Percentiles rank a stretch among this genome's conserved stretches.
Evolutionary conservation across 1,284 basidiomycete species (phyloP).

Genomic region (Waitea zeae): DNA sequence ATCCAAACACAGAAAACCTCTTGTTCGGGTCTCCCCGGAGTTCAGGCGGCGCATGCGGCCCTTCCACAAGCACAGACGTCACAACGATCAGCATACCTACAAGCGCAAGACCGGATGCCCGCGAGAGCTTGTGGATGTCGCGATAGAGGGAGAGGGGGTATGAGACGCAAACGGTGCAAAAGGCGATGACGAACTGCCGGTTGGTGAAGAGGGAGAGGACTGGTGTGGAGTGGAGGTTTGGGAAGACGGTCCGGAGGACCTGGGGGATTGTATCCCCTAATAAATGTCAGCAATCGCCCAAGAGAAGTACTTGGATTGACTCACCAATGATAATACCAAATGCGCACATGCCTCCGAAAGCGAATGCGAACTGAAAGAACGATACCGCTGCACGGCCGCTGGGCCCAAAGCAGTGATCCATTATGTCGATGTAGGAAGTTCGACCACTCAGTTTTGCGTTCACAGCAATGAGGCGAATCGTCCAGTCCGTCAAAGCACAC

Average conservation of each 20-base stretch:
- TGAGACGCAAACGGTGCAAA: constrained; percentile 77
- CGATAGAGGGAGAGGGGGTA: constrained; percentile 94
- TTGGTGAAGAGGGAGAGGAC: constrained; percentile 67
- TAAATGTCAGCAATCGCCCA: no score
- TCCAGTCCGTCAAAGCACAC: constrained; percentile 90
- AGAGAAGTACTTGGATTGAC: no score
- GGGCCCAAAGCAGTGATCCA: constrained; percentile 87
- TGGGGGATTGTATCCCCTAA: constrained; percentile 96
- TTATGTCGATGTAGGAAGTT: constrained; percentile 90
- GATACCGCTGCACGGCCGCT: constrained; percentile 85
- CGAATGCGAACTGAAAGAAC: constrained; percentile 95
- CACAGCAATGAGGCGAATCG: constrained; percentile 86
- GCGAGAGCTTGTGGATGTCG: constrained; percentile 92
- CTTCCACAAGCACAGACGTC: constrained; percentile 70
- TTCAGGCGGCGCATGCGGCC: constrained; percentile 62
- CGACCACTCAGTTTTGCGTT: constrained; percentile 93
- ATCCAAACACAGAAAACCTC: constrained; percentile 56
- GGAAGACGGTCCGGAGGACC: constrained; percentile 80
- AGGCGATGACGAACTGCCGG: constrained; percentile 75
- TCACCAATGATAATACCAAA: constrained; percentile 86
- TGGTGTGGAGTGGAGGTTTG: constrained; percentile 50
- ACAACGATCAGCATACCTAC: constrained; percentile 95
- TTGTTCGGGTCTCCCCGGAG: constrained; percentile 63
- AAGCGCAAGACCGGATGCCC: constrained; percentile 80
- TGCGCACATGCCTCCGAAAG: constrained; percentile 96